Conservation (phyloP, 768 basidiomycete species). For the Amanita pallidorosea region DNA sequence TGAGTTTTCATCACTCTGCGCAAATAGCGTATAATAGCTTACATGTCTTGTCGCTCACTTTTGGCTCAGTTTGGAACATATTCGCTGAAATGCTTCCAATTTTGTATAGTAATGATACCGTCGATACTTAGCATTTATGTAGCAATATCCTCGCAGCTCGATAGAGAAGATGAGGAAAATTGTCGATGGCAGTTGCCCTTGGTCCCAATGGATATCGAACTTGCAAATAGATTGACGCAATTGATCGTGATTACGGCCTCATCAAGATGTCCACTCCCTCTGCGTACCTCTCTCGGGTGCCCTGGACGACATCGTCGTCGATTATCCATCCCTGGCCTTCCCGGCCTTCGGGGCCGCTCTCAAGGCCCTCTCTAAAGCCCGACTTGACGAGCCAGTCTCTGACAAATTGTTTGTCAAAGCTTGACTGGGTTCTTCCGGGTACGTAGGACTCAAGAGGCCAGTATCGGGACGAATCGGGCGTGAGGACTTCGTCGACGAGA, state of each 20-base stretch:
- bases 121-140: no score
- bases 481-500: slow-evolving; percentile 93
- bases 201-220: no score
- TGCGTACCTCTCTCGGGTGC: slow-evolving; percentile 68
- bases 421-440: slow-evolving; percentile 68
- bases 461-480: slow-evolving; percentile 95
- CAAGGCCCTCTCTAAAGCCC: slow-evolving; percentile 71
- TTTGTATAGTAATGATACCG: no score
- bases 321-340: slow-evolving; percentile 72
- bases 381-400: slow-evolving; percentile 75
- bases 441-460: slow-evolving; percentile 77
- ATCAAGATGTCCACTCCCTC: slow-evolving; percentile 61
- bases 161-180: no score
- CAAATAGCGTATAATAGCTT: no score
- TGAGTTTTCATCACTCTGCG: no score
- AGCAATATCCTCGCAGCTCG: no score
- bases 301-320: slow-evolving; percentile 61
- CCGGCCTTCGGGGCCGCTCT: slow-evolving; percentile 56
- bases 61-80: no score
- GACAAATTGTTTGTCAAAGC: slow-evolving; percentile 96
- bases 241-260: neutral
- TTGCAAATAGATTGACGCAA: neutral
- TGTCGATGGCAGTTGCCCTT: no score
- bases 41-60: no score
- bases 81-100: no score